Conservation (phyloP, 768 basidiomycete species). For the Phaffia tasmanica region DNA sequence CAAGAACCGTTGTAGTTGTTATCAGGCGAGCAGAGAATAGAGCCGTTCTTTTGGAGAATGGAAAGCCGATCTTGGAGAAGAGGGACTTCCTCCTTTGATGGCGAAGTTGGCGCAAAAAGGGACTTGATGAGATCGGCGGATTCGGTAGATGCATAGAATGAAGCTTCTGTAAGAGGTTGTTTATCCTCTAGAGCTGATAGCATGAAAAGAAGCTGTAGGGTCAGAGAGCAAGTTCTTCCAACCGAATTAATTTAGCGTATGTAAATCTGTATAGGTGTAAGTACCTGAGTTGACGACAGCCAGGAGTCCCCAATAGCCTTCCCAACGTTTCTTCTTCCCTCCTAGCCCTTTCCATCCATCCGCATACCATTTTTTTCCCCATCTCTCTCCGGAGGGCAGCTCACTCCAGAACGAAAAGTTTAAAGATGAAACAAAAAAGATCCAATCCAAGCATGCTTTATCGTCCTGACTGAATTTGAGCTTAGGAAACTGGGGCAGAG, state of each 20-base stretch:
- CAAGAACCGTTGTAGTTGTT: slow-evolving; percentile 56
- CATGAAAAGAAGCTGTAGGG: background rate
- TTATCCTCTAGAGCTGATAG: slow-evolving; percentile 57
- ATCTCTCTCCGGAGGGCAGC: slow-evolving; percentile 47
- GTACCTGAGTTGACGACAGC: slow-evolving; percentile 72
- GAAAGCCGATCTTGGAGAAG: slow-evolving; percentile 58
- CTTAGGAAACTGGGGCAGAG: slow-evolving; percentile 43
- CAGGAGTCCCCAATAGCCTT: slow-evolving; percentile 79
- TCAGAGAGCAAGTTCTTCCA: background rate
- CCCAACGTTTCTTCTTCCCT: slow-evolving; percentile 47
- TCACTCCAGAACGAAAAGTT: slow-evolving; percentile 89
- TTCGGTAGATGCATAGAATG: slow-evolving; percentile 60
- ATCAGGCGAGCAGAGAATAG: slow-evolving; percentile 42
- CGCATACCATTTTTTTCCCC: slow-evolving; percentile 62
- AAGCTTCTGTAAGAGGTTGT: slow-evolving; percentile 66
- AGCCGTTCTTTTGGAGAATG: slow-evolving; percentile 67
- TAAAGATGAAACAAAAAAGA: slow-evolving; percentile 72
- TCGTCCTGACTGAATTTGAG: slow-evolving; percentile 8
- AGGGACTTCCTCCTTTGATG: slow-evolving; percentile 55
- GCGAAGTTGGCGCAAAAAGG: slow-evolving; percentile 49
- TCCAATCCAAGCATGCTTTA: slow-evolving; percentile 58
- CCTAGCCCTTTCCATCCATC: slow-evolving; percentile 45
- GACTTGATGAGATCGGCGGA: slow-evolving; percentile 57
- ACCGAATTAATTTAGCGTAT: background rate
- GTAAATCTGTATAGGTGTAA: slow-evolving; percentile 23